Percentiles rank a stretch among this genome's conserved stretches.
phyloP scores from a whole-genome alignment of 73 alveolate genomes.

The Paramecium sexaurelia region DNA sequence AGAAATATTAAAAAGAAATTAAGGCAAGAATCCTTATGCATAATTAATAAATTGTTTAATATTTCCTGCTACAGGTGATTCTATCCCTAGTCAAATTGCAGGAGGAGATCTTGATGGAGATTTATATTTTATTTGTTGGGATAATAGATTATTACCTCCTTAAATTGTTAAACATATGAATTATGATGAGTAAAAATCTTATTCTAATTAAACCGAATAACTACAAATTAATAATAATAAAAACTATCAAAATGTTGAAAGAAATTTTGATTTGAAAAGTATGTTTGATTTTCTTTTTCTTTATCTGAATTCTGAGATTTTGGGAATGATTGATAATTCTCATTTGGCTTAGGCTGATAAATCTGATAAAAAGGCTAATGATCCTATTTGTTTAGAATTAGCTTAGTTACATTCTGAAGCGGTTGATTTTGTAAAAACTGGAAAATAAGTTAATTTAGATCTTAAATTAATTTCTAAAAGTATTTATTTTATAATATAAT shows the following conservation, averaged over 20 bases:
- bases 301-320: conserved; percentile 80
- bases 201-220: too few species aligned
- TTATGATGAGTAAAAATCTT: conserved; percentile 66
- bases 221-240: too few species aligned
- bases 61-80: neutral
- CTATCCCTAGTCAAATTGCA: conserved; percentile 56
- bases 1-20: conserved; percentile 16
- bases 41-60: conserved; percentile 1
- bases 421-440: conserved; percentile 90
- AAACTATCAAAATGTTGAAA: neutral
- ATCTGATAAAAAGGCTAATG: conserved; percentile 73
- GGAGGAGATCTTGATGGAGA: conserved; percentile 78
- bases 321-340: conserved; percentile 85
- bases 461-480: neutral
- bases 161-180: conserved; percentile 71
- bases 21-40: conserved; percentile 52
- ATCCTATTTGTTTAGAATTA: conserved; percentile 79
- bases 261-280: conserved; percentile 65
- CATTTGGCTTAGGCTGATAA: conserved; percentile 89
- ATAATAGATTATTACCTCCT: conserved; percentile 74
- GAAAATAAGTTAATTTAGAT: conserved; percentile 73
- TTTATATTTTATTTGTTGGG: conserved; percentile 83
- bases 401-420: conserved; percentile 87
- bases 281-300: conserved; percentile 78
- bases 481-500: conserved; percentile 42